Percentiles rank a stretch among this genome's conserved stretches.
These are phyloP conservation scores for Capillidium rhysosporum DNA, from an alignment of 371 early-diverging fungal genomes.

Conservation along the genomic window DNA sequence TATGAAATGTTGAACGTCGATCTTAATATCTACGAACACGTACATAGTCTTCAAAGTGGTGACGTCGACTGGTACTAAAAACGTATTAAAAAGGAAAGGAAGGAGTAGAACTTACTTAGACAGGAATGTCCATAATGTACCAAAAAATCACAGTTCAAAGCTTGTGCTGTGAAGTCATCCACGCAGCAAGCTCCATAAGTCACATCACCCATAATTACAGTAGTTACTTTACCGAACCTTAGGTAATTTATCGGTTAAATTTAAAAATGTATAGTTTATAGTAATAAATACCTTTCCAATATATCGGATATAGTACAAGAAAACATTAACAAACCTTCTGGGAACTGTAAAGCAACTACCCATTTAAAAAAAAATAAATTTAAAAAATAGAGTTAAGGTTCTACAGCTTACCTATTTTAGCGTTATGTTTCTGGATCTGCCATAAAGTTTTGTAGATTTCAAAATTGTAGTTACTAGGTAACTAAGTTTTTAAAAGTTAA, in stretches of 20 bases:
- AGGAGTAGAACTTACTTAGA: slow-evolving; percentile 31
- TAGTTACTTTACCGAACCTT: slow-evolving; percentile 72
- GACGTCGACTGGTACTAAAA: slow-evolving; percentile 79
- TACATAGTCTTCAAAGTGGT: slow-evolving; percentile 93
- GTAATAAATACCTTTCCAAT: slow-evolving; percentile 40
- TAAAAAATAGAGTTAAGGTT: neutral
- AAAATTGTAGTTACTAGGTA: slow-evolving; percentile 98
- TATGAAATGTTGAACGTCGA: slow-evolving; percentile 86
- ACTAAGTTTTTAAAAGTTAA: slow-evolving; percentile 12
- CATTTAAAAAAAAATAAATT: neutral
- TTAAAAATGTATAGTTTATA: neutral
- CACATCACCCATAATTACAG: slow-evolving; percentile 97
- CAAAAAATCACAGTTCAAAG: slow-evolving; percentile 91
- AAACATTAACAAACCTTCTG: slow-evolving; percentile 97
- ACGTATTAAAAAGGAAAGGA: neutral
- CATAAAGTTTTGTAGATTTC: slow-evolving; percentile 96
- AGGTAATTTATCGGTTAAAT: neutral
- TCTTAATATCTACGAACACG: slow-evolving; percentile 98
- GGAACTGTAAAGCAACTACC: slow-evolving; percentile 93
- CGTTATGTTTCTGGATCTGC: slow-evolving; percentile 59
- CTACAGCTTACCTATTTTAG: slow-evolving; percentile 41
- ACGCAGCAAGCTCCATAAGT: slow-evolving; percentile 99
- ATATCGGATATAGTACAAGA: slow-evolving; percentile 84
- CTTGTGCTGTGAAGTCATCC: slow-evolving; percentile 90
- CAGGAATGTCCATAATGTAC: slow-evolving; percentile 99